Evolutionary conservation across 331 rosid species (phyloP), one percentile per base, ranked within the genome.

Genomic region (Quercus tomentella): DNA sequence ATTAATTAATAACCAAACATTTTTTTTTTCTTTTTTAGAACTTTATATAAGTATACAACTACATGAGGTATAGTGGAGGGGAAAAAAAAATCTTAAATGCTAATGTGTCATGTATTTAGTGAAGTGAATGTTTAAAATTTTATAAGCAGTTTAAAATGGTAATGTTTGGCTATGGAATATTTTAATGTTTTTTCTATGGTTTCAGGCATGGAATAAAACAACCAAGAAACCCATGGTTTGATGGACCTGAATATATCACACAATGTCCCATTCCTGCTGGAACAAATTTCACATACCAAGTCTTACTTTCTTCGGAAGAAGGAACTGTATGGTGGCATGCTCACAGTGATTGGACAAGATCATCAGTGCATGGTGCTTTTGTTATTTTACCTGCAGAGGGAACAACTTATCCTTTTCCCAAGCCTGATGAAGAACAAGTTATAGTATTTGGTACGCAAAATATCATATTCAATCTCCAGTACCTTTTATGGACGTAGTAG

Each of bases 251-350:
- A 6, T 67, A 67, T 23, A 67, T 67, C 16, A 67, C 72, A 2
- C 72, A 67, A 45, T 67, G 72, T 15, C 72, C 72, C 52, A 67
- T 67, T 23, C 28, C 25, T 1, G 2, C 72, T 0, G 28, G 28
- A 67, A 67, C 72, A 67, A 67, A 67, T 23, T 67, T 67, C 72
- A 67, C 72, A 4, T 67, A 67, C 52, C 72, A 67, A 67, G 51
- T 67, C 11, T 20, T 67, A 67, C 72, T 67, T 20, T 31, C 52
- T 35, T 20, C 25, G 0, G 72, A 67, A 67, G 72, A 67, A 35
- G 72, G 72, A 10, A 67, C 72, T n/a, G 1, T 67, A 20, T 67
- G 37, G 52, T 67, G 72, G 72, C 72, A 67, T 9, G 72, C 72
- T 25, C 72, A 67, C 5, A 67, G 72, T 23, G 72, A 67, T 35